Evolutionary conservation across 331 rosid genomes (phyloP).

Genomic region (Malus hybrid): DNA sequence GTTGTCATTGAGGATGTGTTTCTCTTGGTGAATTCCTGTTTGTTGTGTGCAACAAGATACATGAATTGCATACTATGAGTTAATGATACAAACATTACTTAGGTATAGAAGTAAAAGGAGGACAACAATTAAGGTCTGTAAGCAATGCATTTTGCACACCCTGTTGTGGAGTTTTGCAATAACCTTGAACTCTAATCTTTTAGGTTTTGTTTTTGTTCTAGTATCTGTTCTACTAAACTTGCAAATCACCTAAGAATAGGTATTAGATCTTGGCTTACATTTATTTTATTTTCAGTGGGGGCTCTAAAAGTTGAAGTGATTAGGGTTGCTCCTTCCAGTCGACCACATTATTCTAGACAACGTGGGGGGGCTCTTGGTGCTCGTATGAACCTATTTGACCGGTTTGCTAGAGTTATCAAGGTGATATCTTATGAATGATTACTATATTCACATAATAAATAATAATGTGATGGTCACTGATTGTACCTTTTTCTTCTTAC

Average conservation of each 20-base stretch:
- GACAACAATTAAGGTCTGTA: not conserved
- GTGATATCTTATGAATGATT: slow-evolving; percentile 13
- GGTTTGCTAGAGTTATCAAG: slow-evolving; percentile 49
- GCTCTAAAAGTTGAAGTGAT: slow-evolving; percentile 20
- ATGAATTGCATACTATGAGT: not conserved
- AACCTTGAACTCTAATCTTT: not conserved
- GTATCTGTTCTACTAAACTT: not conserved
- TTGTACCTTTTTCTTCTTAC: not conserved
- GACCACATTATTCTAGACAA: slow-evolving; percentile 12
- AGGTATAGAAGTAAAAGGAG: not conserved
- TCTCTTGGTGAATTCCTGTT: not conserved
- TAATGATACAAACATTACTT: not conserved
- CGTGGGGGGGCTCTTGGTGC: slow-evolving; percentile 46
- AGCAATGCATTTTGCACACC: not conserved
- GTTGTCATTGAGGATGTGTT: too few relatives aligned
- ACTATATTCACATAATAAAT: not conserved
- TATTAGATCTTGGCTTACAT: not conserved
- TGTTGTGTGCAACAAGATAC: not conserved
- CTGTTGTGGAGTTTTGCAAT: not conserved
- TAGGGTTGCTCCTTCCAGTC: slow-evolving; percentile 17
- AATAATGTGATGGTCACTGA: not conserved
- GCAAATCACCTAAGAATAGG: too few relatives aligned
- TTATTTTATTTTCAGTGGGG: slow-evolving; percentile 14
- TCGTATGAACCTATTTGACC: slow-evolving; percentile 49
- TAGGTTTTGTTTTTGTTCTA: not conserved